phyloP scores from a whole-genome alignment of 2,329 filamentous ascomycete genomes.

The Purpureocillium lavendulum region DNA sequence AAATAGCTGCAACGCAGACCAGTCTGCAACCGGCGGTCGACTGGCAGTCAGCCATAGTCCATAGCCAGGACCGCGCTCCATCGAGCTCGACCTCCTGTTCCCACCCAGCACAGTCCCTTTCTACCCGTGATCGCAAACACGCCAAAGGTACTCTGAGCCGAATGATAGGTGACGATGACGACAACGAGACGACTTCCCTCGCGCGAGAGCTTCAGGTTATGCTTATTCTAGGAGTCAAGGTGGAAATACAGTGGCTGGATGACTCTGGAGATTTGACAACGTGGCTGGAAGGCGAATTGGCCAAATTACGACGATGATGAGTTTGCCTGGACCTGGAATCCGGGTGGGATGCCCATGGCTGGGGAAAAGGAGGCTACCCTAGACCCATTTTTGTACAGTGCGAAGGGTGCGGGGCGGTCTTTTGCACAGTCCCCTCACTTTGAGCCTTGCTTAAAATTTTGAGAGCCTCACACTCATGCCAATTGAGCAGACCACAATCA shows the following conservation, averaged over 20 bases:
- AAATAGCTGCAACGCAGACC: neutral
- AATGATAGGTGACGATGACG: constrained; percentile 15
- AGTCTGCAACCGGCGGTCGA: no score
- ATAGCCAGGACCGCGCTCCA: no score
- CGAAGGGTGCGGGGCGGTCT: constrained; percentile 23
- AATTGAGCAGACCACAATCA: no score
- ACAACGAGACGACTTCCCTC: constrained; percentile 28
- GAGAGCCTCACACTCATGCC: constrained; percentile 2
- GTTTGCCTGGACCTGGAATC: no score
- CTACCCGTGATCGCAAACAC: constrained; percentile 46
- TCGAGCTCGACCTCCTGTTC: no score
- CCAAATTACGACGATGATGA: neutral
- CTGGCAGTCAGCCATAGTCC: no score
- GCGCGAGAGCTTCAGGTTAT: constrained; percentile 58
- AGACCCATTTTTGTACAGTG: constrained; percentile 17
- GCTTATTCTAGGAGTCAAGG: constrained; percentile 66
- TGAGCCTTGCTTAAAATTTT: constrained; percentile 19
- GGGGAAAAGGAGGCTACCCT: no score
- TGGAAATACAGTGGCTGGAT: constrained; percentile 67
- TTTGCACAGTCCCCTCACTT: constrained; percentile 30
- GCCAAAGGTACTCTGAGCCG: constrained; percentile 45
- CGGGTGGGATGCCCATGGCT: no score
- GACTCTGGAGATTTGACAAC: constrained; percentile 37
- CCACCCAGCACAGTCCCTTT: constrained; percentile 32
- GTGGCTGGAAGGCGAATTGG: constrained; percentile 38